phyloP scores from a whole-genome alignment of 2,329 filamentous ascomycete genomes.

The Amesomyces nigricolor region DNA sequence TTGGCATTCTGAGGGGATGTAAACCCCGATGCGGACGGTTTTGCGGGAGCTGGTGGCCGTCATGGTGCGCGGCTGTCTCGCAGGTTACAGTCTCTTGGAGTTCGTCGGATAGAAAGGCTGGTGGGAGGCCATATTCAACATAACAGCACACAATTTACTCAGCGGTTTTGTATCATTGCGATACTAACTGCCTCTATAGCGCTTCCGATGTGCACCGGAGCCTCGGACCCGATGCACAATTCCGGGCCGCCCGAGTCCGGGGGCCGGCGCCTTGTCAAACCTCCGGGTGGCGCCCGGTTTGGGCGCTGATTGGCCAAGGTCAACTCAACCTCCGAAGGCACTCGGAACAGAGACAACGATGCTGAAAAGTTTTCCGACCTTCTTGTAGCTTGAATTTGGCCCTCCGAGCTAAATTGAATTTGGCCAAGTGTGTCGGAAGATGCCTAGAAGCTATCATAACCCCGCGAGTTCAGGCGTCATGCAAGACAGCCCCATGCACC shows the following conservation, averaged over 20 bases:
- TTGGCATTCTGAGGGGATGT: conserved; percentile 42
- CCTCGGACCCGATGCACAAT: background rate
- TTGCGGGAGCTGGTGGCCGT: conserved; percentile 10
- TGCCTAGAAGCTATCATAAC: no score
- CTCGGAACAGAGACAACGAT: conserved; percentile 22
- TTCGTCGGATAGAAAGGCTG: no score
- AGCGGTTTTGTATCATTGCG: background rate
- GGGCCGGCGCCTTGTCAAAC: background rate
- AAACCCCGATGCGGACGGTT: conserved; percentile 45
- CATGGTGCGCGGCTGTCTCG: conserved; percentile 2
- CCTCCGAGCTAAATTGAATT: no score
- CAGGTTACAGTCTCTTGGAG: background rate
- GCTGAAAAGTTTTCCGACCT: no score
- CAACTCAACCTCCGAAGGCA: conserved; percentile 24
- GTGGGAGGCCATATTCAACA: no score
- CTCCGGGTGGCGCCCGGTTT: background rate
- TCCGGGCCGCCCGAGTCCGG: conserved; percentile 1
- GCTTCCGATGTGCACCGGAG: conserved; percentile 9
- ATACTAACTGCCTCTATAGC: background rate
- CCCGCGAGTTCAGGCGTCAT: no score
- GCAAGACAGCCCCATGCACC: no score
- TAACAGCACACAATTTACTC: background rate
- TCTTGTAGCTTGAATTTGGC: no score
- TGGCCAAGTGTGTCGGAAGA: no score
- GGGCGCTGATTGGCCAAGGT: conserved; percentile 28